phyloP scores from a whole-genome alignment of 2,329 filamentous ascomycete genomes.

The Colletotrichum tabaci region DNA sequence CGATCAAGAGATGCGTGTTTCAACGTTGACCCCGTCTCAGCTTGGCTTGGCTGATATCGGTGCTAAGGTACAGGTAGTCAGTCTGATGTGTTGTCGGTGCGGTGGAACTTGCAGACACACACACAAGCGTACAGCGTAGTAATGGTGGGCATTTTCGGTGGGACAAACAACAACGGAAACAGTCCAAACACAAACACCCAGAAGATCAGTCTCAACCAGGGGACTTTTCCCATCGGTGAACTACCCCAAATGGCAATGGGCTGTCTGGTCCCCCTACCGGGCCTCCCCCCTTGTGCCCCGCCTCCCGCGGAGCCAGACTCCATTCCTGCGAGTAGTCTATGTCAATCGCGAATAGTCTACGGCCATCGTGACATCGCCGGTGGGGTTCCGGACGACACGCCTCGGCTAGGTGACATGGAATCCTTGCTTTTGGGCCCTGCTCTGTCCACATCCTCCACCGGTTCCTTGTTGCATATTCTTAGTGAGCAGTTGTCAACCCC shows the following conservation, averaged over 20 bases:
- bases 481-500: constrained; percentile 13
- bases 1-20: constrained; percentile 28
- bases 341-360: constrained; percentile 18
- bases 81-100: constrained; percentile 6
- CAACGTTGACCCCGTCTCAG: constrained; percentile 23
- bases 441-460: constrained; percentile 32
- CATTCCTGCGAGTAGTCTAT: constrained; percentile 32
- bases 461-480: constrained; percentile 16
- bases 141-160: neutral
- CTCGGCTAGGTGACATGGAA: constrained; percentile 29
- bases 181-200: neutral
- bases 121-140: neutral
- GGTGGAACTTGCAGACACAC: neutral
- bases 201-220: neutral
- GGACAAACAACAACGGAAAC: neutral
- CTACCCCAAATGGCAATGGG: constrained; percentile 28
- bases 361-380: constrained; percentile 28
- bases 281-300: constrained; percentile 6
- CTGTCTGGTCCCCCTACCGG: neutral
- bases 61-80: too few relatives aligned
- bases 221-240: constrained; percentile 20
- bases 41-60: constrained; percentile 4
- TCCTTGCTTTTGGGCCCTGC: constrained; percentile 24
- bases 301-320: constrained; percentile 22
- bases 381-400: constrained; percentile 20